These are phyloP conservation scores for Omphalotus guepiniiformis DNA, from an alignment of 768 basidiomycete genomes.

Conservation along the genomic window DNA sequence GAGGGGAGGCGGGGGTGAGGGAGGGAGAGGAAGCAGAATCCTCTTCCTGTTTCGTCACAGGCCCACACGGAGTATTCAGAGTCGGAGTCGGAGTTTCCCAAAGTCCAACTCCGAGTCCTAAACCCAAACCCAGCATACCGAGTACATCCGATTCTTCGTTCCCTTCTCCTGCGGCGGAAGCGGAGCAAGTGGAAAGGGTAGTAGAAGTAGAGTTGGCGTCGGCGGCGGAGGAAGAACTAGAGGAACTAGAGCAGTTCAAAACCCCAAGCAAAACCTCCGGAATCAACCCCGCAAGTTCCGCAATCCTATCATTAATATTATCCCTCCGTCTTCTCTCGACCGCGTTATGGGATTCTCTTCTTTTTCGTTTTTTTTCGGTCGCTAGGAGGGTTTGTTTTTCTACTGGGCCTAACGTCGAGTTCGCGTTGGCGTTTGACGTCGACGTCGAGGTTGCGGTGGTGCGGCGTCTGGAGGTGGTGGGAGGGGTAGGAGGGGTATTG, in stretches of 20 bases:
- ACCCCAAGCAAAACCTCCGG: slow-evolving; percentile 79
- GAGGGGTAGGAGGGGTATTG: slow-evolving; percentile 30
- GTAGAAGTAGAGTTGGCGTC: too few relatives aligned
- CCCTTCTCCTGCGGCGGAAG: too few relatives aligned
- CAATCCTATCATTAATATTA: slow-evolving; percentile 95
- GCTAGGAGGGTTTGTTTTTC: slow-evolving; percentile 58
- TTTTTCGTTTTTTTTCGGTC: slow-evolving; percentile 76
- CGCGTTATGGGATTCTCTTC: slow-evolving; percentile 88
- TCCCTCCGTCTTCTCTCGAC: slow-evolving; percentile 85
- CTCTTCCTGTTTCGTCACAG: too few relatives aligned
- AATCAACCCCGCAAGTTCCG: slow-evolving; percentile 82
- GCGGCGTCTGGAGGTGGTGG: slow-evolving; percentile 18
- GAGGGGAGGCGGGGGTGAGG: too few relatives aligned
- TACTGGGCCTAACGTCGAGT: background rate
- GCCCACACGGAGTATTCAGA: too few relatives aligned
- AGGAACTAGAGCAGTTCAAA: slow-evolving; percentile 23
- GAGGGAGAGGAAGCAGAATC: too few relatives aligned
- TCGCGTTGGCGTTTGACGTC: background rate
- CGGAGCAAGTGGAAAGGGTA: too few relatives aligned
- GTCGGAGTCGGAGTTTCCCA: background rate
- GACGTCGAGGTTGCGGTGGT: slow-evolving; percentile 3
- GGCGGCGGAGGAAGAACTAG: slow-evolving; percentile 9
- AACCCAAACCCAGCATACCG: too few relatives aligned
- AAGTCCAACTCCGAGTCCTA: too few relatives aligned
- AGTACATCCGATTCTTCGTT: too few relatives aligned